Percentiles rank a stretch among this genome's conserved stretches.
These are phyloP conservation scores for Hortaea sp. DNA, from an alignment of 2,329 filamentous ascomycete genomes.

Conservation along the genomic window DNA sequence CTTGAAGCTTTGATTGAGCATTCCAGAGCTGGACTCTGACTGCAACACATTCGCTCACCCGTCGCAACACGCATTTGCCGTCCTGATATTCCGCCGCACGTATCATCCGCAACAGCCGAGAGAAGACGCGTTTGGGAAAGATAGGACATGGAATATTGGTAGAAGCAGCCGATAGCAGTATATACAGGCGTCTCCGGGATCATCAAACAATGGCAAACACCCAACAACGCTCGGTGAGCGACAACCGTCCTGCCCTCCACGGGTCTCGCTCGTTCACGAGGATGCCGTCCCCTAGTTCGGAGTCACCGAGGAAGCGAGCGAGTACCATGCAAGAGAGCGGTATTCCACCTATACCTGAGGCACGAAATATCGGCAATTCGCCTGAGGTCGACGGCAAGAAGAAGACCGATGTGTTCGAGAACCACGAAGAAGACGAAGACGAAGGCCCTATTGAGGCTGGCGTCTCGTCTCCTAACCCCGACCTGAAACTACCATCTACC, in stretches of 20 bases:
- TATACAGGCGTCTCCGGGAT: too few species aligned
- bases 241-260: constrained; percentile 24
- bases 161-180: too few species aligned
- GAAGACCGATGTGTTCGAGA: constrained; percentile 33
- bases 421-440: constrained; percentile 23
- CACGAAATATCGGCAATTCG: constrained; percentile 27
- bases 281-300: constrained; percentile 30
- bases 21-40: background rate
- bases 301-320: constrained; percentile 31
- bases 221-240: constrained; percentile 3
- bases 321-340: constrained; percentile 36
- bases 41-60: background rate
- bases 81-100: background rate
- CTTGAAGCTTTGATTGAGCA: too few species aligned
- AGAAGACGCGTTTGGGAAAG: too few species aligned
- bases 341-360: constrained; percentile 34
- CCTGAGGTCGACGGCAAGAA: constrained; percentile 21
- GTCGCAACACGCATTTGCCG: background rate
- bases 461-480: constrained; percentile 12
- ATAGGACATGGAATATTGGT: too few species aligned
- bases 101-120: background rate
- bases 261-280: constrained; percentile 41
- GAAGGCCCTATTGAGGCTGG: constrained; percentile 15
- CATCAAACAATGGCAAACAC: background rate
- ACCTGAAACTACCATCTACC: constrained; percentile 46